Conservation (phyloP, 1,284 basidiomycete genomes). For the Amylostereum areolatum region DNA sequence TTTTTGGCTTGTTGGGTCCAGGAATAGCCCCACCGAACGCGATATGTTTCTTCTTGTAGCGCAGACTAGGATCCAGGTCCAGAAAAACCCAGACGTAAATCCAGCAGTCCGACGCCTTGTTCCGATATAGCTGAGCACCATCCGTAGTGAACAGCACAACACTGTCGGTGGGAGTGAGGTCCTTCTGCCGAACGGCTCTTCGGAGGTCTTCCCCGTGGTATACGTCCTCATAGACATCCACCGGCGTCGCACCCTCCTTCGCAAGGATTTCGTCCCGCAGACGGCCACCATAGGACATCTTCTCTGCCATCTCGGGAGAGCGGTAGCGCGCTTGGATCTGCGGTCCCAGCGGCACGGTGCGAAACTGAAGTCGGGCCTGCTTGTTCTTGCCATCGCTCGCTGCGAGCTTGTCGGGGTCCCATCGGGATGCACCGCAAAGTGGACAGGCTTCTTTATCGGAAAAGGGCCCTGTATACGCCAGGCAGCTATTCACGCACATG, state of each 20-base stretch:
- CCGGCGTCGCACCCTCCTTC: no score
- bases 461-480: background rate
- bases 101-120: slow-evolving; percentile 9
- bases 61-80: slow-evolving; percentile 1
- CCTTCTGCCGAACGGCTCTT: background rate
- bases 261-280: background rate
- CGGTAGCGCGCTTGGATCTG: background rate
- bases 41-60: slow-evolving; percentile 6
- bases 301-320: background rate
- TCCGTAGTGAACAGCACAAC: background rate
- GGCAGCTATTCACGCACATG: background rate
- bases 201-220: background rate
- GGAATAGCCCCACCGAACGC: slow-evolving; percentile 4
- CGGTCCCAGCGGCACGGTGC: background rate
- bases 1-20: slow-evolving; percentile 7
- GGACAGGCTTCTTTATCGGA: background rate
- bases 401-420: background rate
- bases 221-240: background rate
- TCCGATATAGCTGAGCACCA: background rate
- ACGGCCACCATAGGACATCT: background rate
- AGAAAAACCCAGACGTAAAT: slow-evolving; percentile 8
- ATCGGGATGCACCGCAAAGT: background rate
- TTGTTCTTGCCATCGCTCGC: background rate
- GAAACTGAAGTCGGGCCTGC: background rate
- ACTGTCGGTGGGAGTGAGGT: background rate